phyloP scores from a whole-genome alignment of 2,329 filamentous ascomycete species.

The Blumeria graminis region DNA sequence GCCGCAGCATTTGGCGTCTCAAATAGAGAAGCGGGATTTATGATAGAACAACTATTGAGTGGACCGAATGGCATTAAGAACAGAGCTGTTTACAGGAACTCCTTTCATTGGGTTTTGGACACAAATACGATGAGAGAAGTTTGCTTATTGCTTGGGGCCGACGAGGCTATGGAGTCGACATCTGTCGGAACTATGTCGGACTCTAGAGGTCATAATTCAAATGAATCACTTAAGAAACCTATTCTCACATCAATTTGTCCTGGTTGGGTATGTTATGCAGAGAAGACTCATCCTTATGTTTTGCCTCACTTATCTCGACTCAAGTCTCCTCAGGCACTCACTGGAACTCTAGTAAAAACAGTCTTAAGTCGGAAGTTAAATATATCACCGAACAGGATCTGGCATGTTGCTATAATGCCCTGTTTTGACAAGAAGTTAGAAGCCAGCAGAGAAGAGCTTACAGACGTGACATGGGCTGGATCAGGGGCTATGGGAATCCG shows the following conservation, averaged over 20 bases:
- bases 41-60: constrained; percentile 60
- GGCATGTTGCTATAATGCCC: constrained; percentile 91
- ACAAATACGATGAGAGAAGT: constrained; percentile 66
- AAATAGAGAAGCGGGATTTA: constrained; percentile 48
- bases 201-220: not conserved
- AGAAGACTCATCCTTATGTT: constrained; percentile 90
- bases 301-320: constrained; percentile 73
- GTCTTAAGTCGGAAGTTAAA: constrained; percentile 48
- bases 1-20: constrained; percentile 61
- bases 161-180: constrained; percentile 34
- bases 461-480: constrained; percentile 47
- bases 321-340: constrained; percentile 83
- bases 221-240: constrained; percentile 20
- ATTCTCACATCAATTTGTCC: constrained; percentile 79
- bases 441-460: constrained; percentile 79
- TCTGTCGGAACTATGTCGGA: not conserved
- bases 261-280: constrained; percentile 96
- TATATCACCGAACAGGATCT: constrained; percentile 58
- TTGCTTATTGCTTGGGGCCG: constrained; percentile 54
- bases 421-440: constrained; percentile 99
- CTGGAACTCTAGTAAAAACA: constrained; percentile 76
- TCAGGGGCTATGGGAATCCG: constrained; percentile 34
- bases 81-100: constrained; percentile 48
- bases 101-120: constrained; percentile 75
- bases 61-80: constrained; percentile 42